Evolutionary conservation across 1,284 basidiomycete genomes (phyloP).

Genomic region (Butyriboletus appendiculatus): DNA sequence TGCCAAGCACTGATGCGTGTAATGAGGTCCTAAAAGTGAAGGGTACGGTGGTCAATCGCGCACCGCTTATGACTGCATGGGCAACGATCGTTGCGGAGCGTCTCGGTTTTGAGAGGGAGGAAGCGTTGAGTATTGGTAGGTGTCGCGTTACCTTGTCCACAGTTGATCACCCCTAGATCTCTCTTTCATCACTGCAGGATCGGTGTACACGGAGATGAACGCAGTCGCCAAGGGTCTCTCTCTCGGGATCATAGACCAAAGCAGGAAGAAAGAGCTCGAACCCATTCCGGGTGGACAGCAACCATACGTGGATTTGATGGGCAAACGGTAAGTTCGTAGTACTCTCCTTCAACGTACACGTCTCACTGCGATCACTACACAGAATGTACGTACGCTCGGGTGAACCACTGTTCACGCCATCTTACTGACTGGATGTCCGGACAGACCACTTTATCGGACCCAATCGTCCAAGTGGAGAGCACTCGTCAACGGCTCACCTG

Average conservation of each 20-base stretch:
- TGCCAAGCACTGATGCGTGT: conserved; percentile 1
- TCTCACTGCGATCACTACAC: neutral
- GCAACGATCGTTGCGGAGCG: conserved; percentile 82
- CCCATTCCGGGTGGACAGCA: conserved; percentile 68
- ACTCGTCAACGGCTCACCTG: conserved; percentile 71
- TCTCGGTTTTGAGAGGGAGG: conserved; percentile 83
- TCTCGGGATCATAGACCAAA: conserved; percentile 69
- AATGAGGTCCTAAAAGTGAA: conserved; percentile 59
- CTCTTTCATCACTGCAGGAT: conserved; percentile 49
- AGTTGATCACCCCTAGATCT: conserved; percentile 8
- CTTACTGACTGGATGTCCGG: conserved; percentile 1
- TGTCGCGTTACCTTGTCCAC: neutral
- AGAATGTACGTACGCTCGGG: conserved; percentile 51
- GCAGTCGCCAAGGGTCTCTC: conserved; percentile 82
- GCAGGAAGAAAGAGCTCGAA: conserved; percentile 54
- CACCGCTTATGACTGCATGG: conserved; percentile 95
- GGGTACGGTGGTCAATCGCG: conserved; percentile 80
- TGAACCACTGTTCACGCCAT: conserved; percentile 2
- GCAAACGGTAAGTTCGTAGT: conserved; percentile 62
- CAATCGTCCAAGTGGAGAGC: conserved; percentile 79
- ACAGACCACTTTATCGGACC: conserved; percentile 79
- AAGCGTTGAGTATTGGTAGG: conserved; percentile 87
- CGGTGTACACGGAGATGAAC: conserved; percentile 92
- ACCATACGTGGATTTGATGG: conserved; percentile 92
- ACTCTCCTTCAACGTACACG: neutral